Conservation (phyloP, 805 yeast genomes). For the Lipomyces sp. region DNA sequence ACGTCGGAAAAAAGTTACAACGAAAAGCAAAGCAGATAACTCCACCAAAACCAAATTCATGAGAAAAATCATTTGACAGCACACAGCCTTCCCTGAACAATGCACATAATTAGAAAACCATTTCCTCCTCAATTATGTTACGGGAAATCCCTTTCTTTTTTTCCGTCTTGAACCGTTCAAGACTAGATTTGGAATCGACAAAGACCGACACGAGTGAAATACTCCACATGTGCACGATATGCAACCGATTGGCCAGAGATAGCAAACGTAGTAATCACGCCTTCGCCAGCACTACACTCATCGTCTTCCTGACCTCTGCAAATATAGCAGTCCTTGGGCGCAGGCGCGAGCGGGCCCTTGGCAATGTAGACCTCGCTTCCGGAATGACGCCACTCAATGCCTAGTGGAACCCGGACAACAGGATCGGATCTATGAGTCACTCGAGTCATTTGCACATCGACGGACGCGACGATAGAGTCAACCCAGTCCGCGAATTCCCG, state of each 20-base stretch:
- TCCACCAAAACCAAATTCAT: slow-evolving; percentile 2
- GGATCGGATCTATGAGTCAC: slow-evolving; percentile 39
- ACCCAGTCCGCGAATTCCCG: slow-evolving; percentile 55
- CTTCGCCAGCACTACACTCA: slow-evolving; percentile 36
- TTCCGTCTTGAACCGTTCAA: not conserved
- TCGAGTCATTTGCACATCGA: slow-evolving; percentile 18
- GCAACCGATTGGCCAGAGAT: slow-evolving; percentile 26
- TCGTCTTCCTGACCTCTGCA: slow-evolving; percentile 38
- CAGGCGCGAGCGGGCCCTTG: slow-evolving; percentile 36
- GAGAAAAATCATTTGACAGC: not conserved
- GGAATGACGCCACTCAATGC: slow-evolving; percentile 30
- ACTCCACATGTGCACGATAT: slow-evolving; percentile 36
- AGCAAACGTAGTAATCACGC: slow-evolving; percentile 27
- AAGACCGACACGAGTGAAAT: slow-evolving; percentile 33
- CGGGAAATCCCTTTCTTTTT: not conserved
- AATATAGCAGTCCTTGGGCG: slow-evolving; percentile 31
- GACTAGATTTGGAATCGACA: slow-evolving; percentile 28
- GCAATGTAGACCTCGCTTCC: slow-evolving; percentile 35
- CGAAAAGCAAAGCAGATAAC: slow-evolving; percentile 4
- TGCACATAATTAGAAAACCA: not conserved
- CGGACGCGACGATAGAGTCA: slow-evolving; percentile 44
- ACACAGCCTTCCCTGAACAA: not conserved
- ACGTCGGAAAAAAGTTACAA: not conserved
- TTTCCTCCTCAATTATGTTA: not conserved
- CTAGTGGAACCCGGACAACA: slow-evolving; percentile 35